Evolutionary conservation across 208 protist species (phyloP), one percentile per base, ranked within the genome.

Genomic region (Porcisia deanei): DNA sequence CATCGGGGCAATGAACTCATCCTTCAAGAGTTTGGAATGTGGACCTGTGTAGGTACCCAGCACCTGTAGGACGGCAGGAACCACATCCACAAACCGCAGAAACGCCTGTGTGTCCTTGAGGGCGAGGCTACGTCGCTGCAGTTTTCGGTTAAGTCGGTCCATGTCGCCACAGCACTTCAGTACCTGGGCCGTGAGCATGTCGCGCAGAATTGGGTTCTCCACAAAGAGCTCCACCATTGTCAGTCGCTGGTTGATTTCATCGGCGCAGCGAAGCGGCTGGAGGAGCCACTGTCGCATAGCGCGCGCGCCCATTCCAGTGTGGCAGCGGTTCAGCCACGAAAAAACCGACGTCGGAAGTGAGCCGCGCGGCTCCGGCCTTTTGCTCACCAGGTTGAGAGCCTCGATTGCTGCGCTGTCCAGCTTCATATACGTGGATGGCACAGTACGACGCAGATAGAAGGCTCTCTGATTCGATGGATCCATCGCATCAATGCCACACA

Each of bases 241-340:
- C 8, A 97, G 92, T 54, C 98, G 91, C 79, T 95, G 84, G 58
- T 93, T 88, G 77, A 99, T 99, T 43, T 97, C 89, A 1, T 95
- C 90, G 1, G 84, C 75, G 69, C 96, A 91, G 25, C 98, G 85
- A 20, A 99, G 82, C 10, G 98, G 98, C 92, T 99, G 98, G 59
- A 98, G 97, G 39, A 99, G 86, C 98, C 98, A 99, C 83, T 99
- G 94, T 20, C 93, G 84, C 81, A 99, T 93, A 71, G 92, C 81
- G n/a, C 99, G 90, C 18, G 97, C 83, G 3, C 98, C 99, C 93
- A 99, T 99, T 5, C 93, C 90, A 10, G 99, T 99, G 43, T 82
- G 67, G 80, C 98, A 99, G n/a, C 97, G 88, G 82, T 99, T 99
- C 20, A 99, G 87, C 82, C 99, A 91, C 9, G 90, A 90, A 81